A percentile compares a stretch with the other conserved stretches of the same genome.
Conservation (phyloP, 139 green algal species). For the Zygnema cylindricum region DNA sequence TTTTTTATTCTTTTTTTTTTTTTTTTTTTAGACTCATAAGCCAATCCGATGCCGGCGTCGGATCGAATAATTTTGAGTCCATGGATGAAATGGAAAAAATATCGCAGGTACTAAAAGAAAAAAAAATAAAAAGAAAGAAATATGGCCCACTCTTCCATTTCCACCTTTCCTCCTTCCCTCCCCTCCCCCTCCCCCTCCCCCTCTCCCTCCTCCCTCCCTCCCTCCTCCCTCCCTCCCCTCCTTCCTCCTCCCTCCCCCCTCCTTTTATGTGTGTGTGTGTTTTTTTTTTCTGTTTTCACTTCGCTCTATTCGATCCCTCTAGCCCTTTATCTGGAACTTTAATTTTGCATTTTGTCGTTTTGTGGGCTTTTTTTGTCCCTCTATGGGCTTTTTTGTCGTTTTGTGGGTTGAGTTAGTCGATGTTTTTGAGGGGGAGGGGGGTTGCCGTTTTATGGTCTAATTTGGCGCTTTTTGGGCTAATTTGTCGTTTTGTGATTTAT, state of each 20-base stretch:
- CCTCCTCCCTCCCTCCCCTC: not conserved
- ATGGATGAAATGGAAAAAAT: slow-evolving; percentile 26
- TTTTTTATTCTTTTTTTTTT: no score
- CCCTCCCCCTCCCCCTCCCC: not conserved
- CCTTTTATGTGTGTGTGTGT: not conserved
- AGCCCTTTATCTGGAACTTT: not conserved
- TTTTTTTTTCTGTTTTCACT: not conserved
- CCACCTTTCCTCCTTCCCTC: not conserved
- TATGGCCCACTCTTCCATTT: not conserved
- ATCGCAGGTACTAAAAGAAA: not conserved
- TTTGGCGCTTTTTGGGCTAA: no score
- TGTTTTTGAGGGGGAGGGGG: no score
- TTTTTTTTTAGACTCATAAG: no score
- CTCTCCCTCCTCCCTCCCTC: not conserved
- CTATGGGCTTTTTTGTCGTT: no score
- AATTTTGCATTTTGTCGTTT: not conserved
- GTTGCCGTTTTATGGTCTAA: no score
- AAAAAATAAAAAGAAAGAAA: no score
- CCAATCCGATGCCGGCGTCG: slow-evolving; percentile 4
- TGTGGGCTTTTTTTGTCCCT: not conserved
- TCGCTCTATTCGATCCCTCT: not conserved
- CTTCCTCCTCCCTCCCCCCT: not conserved
- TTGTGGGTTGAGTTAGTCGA: not conserved
- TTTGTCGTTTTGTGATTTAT: not conserved
- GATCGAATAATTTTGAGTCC: not conserved